Conservation (phyloP, 2,329 filamentous ascomycete genomes). For the Cordyceps pruinosa region DNA sequence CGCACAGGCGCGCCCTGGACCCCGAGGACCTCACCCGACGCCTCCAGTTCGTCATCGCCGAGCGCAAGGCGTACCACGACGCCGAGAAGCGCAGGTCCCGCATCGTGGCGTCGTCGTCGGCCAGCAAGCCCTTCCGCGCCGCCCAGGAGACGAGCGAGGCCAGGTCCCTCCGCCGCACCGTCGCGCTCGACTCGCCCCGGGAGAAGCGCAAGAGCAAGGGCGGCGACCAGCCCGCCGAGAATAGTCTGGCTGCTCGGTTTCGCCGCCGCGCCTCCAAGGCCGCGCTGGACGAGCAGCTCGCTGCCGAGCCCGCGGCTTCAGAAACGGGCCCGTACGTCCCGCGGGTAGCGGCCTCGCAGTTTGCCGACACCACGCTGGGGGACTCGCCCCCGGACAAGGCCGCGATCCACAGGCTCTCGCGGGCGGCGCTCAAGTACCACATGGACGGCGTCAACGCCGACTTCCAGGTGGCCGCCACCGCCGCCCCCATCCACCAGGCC, state of each 20-base stretch:
- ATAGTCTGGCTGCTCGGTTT: neutral
- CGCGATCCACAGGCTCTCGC: constrained; percentile 37
- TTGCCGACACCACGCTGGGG: constrained; percentile 45
- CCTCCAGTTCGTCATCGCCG: constrained; percentile 42
- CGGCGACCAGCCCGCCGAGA: constrained; percentile 8
- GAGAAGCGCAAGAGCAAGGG: constrained; percentile 9
- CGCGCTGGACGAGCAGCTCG: neutral
- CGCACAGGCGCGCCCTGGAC: constrained; percentile 34
- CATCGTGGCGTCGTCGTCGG: neutral
- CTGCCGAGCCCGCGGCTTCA: neutral
- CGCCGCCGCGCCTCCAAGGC: constrained; percentile 6
- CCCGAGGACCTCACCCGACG: constrained; percentile 48
- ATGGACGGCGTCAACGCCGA: constrained; percentile 24
- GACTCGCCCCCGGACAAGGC: constrained; percentile 31
- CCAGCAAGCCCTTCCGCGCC: constrained; percentile 8
- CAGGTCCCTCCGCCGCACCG: neutral
- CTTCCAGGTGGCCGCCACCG: constrained; percentile 15
- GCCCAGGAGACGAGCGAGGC: constrained; percentile 4
- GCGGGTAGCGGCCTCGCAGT: constrained; percentile 47
- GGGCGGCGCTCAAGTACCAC: constrained; percentile 35
- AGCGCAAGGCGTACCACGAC: constrained; percentile 39
- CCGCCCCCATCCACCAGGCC: constrained; percentile 28
- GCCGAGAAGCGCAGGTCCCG: constrained; percentile 23
- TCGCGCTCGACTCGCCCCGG: neutral
- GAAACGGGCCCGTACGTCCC: constrained; percentile 39